Evolutionary conservation across 768 basidiomycete genomes (phyloP).

Genomic region (Steccherinum ochraceum): DNA sequence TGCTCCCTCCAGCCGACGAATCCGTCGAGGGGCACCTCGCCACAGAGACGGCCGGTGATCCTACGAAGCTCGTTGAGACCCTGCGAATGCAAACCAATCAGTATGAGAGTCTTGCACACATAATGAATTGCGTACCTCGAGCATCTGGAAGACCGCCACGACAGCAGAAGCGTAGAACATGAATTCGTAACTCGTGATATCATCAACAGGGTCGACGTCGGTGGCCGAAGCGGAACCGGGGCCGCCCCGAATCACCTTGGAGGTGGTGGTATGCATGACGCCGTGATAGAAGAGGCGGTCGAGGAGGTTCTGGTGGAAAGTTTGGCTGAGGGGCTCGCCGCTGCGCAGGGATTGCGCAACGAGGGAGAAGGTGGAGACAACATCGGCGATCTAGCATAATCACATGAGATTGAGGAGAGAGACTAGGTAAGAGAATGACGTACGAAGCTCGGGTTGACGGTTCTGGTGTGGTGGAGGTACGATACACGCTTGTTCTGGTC

Average conservation of each 20-base stretch:
- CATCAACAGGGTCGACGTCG: slow-evolving; percentile 10
- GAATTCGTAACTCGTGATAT: slow-evolving; percentile 23
- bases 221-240: neutral
- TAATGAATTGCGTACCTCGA: slow-evolving; percentile 24
- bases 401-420: neutral
- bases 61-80: slow-evolving; percentile 31
- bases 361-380: slow-evolving; percentile 36
- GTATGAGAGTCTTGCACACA: neutral
- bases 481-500: slow-evolving; percentile 33
- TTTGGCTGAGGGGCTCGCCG: slow-evolving; percentile 37
- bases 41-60: slow-evolving; percentile 31
- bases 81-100: no score
- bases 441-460: slow-evolving; percentile 52
- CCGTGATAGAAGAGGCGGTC: slow-evolving; percentile 42
- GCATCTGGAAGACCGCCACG: slow-evolving; percentile 32
- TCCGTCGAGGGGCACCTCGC: slow-evolving; percentile 34
- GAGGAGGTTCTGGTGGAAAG: slow-evolving; percentile 34
- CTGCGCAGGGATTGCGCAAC: slow-evolving; percentile 39
- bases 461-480: slow-evolving; percentile 37
- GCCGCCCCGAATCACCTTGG: neutral
- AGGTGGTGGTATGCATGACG: slow-evolving; percentile 13
- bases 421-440: slow-evolving; percentile 12
- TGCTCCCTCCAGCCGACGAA: slow-evolving; percentile 32
- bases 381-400: slow-evolving; percentile 31
- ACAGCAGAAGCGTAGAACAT: slow-evolving; percentile 35